Evolutionary conservation across 805 yeast species (phyloP).

Genomic region (Yarrowia sp.): DNA sequence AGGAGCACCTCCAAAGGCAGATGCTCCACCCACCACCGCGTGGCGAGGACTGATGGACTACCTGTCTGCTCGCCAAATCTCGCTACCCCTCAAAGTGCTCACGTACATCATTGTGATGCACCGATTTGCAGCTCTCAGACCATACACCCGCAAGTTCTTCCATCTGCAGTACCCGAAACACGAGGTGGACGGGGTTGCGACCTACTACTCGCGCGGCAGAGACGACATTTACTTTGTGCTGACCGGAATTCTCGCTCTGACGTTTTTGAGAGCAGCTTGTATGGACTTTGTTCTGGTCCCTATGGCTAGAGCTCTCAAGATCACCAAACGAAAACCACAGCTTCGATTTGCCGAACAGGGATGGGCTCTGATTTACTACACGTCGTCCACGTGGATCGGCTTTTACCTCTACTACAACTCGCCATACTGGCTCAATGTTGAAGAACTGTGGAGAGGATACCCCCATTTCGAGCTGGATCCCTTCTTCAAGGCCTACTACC

Average conservation of each 20-base stretch:
- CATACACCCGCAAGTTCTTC: conserved; percentile 43
- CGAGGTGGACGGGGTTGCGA: conserved; percentile 29
- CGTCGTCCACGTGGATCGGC: conserved; percentile 56
- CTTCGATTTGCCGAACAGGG: conserved; percentile 84
- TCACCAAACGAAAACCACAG: conserved; percentile 50
- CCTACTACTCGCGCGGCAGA: conserved; percentile 28
- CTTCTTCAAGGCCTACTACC: conserved; percentile 63
- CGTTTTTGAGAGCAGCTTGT: conserved; percentile 57
- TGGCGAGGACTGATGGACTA: conserved; percentile 14
- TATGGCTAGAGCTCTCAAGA: conserved; percentile 47
- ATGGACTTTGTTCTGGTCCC: conserved; percentile 62
- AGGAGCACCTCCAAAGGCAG: background rate
- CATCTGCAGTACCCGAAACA: conserved; percentile 43
- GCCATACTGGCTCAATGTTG: conserved; percentile 57
- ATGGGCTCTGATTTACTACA: conserved; percentile 67
- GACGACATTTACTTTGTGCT: conserved; percentile 43
- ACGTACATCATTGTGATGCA: conserved; percentile 33
- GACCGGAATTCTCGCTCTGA: conserved; percentile 54
- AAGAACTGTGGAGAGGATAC: conserved; percentile 63
- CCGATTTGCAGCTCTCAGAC: conserved; percentile 36
- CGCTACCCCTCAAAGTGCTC: conserved; percentile 29
- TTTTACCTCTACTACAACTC: conserved; percentile 55
- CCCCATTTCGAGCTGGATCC: conserved; percentile 63
- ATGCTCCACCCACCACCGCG: background rate
- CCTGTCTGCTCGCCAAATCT: conserved; percentile 17